These are phyloP conservation scores for Secale cereale DNA, from an alignment of 176 grass and related monocot genomes.

Conservation along the genomic window DNA sequence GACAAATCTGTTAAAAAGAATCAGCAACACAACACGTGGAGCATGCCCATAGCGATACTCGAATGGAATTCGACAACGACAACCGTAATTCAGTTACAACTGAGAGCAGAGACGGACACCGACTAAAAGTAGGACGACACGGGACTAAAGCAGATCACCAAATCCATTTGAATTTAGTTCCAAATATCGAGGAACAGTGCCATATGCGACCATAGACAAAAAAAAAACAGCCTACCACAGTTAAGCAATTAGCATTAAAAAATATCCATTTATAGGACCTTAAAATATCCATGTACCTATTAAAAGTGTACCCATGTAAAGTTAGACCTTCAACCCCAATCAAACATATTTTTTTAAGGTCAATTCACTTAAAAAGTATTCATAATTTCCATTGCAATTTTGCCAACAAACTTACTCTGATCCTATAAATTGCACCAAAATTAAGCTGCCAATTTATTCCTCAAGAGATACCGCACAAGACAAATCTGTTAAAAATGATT, in stretches of 20 bases:
- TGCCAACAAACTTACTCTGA: background rate
- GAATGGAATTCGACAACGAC: background rate
- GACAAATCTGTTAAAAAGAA: background rate
- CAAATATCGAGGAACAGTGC: background rate
- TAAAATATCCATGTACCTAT: background rate
- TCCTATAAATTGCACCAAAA: background rate
- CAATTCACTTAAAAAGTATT: background rate
- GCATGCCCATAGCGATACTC: background rate
- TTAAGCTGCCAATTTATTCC: background rate
- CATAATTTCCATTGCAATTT: background rate
- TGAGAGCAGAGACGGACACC: background rate
- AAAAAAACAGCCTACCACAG: background rate
- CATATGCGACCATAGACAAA: background rate
- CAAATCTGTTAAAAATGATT: background rate
- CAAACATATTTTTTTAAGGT: background rate
- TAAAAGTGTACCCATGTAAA: background rate
- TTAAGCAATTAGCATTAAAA: background rate
- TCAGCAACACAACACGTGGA: background rate
- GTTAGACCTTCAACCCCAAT: background rate
- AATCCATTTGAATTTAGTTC: background rate
- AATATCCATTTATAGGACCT: background rate
- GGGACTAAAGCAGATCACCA: background rate
- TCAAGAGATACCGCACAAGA: background rate
- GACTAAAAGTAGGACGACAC: background rate
- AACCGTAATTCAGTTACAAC: background rate